These are phyloP conservation scores for Isatis tinctoria DNA, from an alignment of 345 rosid species.

Conservation along the genomic window DNA sequence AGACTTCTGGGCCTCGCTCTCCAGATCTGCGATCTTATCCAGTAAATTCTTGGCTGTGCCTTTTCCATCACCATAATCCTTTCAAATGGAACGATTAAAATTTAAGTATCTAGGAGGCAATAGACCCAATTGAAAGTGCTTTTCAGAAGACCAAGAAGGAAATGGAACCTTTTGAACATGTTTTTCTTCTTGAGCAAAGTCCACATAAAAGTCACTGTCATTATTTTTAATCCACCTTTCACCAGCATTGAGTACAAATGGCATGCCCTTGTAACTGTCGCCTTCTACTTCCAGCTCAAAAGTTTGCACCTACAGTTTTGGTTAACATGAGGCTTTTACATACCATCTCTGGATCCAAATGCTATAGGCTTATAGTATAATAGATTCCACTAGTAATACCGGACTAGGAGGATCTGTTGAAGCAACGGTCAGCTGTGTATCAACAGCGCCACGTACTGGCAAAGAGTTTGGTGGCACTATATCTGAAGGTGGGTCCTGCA, in stretches of 20 bases:
- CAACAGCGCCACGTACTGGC: constrained; percentile 49
- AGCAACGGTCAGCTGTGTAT: constrained; percentile 48
- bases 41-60: constrained; percentile 79
- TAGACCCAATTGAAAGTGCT: constrained; percentile 3
- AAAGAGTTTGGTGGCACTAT: constrained; percentile 75
- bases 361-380: neutral
- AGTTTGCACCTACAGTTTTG: constrained; percentile 62
- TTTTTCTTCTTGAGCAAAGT: constrained; percentile 47
- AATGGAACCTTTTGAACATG: constrained; percentile 65
- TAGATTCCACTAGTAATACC: constrained; percentile 40
- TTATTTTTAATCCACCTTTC: constrained; percentile 84
- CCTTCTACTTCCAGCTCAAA: constrained; percentile 72
- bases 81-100: constrained; percentile 11
- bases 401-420: constrained; percentile 53
- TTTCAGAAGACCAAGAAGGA: constrained; percentile 13
- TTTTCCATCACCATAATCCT: constrained; percentile 79
- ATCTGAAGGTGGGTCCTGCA: constrained; percentile 75
- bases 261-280: constrained; percentile 75
- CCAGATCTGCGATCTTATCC: constrained; percentile 71
- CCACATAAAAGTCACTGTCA: constrained; percentile 73
- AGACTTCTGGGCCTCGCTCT: constrained; percentile 94
- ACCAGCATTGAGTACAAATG: constrained; percentile 72
- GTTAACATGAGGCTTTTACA: constrained; percentile 13
- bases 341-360: constrained; percentile 22
- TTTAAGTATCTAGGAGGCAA: constrained; percentile 9